phyloP scores from a whole-genome alignment of 1,284 basidiomycete genomes.

The Porodaedalea pini region DNA sequence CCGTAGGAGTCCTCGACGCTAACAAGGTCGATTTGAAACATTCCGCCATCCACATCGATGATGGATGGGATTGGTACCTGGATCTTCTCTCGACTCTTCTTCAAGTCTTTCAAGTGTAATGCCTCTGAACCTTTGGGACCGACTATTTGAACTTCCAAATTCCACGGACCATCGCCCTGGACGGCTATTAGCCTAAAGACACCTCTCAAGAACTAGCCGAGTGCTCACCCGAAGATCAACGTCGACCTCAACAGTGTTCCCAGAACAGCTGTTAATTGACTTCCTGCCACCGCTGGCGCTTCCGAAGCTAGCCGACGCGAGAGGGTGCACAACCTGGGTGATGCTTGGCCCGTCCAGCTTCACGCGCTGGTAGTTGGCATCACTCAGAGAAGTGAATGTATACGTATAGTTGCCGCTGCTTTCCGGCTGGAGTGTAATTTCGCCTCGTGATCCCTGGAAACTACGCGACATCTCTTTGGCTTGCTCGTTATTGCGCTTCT shows the following conservation, averaged over 20 bases:
- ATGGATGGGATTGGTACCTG: slow-evolving; percentile 65
- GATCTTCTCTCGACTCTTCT: slow-evolving; percentile 52
- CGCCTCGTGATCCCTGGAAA: slow-evolving; percentile 73
- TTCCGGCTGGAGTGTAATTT: slow-evolving; percentile 85
- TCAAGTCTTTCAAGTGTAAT: slow-evolving; percentile 54
- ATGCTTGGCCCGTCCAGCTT: slow-evolving; percentile 70
- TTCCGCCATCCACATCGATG: slow-evolving; percentile 68
- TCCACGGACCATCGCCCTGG: slow-evolving; percentile 87
- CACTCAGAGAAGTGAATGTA: slow-evolving; percentile 76
- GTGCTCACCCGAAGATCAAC: slow-evolving; percentile 68
- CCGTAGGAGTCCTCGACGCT: slow-evolving; percentile 87
- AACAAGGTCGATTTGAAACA: slow-evolving; percentile 78
- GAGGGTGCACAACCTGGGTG: slow-evolving; percentile 83
- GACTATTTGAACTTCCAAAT: slow-evolving; percentile 74
- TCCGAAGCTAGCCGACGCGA: slow-evolving; percentile 74
- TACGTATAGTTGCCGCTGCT: slow-evolving; percentile 89
- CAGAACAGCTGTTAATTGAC: slow-evolving; percentile 70
- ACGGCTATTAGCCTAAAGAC: background rate
- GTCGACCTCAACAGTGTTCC: slow-evolving; percentile 67
- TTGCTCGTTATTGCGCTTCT: slow-evolving; percentile 67
- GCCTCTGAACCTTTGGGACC: slow-evolving; percentile 62
- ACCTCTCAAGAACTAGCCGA: background rate
- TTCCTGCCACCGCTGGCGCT: slow-evolving; percentile 43
- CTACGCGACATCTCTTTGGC: slow-evolving; percentile 55
- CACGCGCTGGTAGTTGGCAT: slow-evolving; percentile 79